Evolutionary conservation across 2,329 filamentous ascomycete species (phyloP).

Genomic region (Calycina herbarum): DNA sequence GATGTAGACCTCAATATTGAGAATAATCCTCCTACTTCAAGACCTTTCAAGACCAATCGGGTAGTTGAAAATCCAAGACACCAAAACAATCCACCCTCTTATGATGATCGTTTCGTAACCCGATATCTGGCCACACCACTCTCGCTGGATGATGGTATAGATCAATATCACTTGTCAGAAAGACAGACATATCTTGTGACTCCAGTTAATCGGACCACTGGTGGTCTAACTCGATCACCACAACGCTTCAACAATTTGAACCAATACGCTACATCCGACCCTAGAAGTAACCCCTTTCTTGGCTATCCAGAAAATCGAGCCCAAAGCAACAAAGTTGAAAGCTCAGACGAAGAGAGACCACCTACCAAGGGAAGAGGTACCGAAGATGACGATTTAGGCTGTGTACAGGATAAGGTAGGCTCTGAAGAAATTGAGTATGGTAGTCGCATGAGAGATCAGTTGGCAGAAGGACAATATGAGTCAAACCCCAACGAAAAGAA

Average conservation of each 20-base stretch:
- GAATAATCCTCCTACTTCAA: neutral
- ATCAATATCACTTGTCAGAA: too few species aligned
- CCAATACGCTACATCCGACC: neutral
- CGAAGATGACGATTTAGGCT: neutral
- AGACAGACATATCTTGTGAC: too few species aligned
- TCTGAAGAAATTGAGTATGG: neutral
- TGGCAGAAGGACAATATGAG: neutral
- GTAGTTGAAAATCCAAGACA: too few species aligned
- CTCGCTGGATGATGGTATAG: too few species aligned
- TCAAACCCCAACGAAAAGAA: neutral
- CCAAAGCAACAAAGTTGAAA: neutral
- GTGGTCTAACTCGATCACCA: too few species aligned
- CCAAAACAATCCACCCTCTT: too few species aligned
- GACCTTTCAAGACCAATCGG: neutral
- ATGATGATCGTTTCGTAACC: too few species aligned
- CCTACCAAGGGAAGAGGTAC: neutral
- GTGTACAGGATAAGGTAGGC: neutral
- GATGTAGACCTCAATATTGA: neutral
- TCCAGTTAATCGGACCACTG: too few species aligned
- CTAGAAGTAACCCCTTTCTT: neutral
- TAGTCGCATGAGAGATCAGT: neutral
- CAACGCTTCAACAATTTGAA: neutral
- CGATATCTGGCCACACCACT: too few species aligned
- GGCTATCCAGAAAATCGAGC: neutral
- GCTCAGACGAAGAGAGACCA: neutral